phyloP scores from a whole-genome alignment of 1,139 yeast species.

The Yarrowia galli region DNA sequence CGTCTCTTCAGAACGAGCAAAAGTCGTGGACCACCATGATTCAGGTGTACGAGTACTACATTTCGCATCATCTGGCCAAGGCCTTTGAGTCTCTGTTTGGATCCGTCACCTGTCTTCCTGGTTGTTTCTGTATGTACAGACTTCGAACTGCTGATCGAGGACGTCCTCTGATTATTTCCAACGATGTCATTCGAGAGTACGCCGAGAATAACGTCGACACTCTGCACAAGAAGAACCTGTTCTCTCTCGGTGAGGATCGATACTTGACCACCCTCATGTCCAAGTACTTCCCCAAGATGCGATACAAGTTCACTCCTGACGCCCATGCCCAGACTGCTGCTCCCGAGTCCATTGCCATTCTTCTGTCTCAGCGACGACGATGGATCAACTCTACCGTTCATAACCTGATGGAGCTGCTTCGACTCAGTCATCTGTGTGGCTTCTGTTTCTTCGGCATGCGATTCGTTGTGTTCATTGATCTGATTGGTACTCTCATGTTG shows the following conservation, averaged over 20 bases:
- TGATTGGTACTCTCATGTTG: conserved; percentile 51
- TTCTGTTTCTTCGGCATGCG: conserved; percentile 52
- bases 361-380: conserved; percentile 52
- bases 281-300: conserved; percentile 49
- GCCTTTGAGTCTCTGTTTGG: conserved; percentile 53
- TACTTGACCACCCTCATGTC: conserved; percentile 51
- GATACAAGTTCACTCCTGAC: conserved; percentile 49
- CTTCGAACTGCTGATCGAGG: conserved; percentile 50
- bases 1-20: conserved; percentile 50
- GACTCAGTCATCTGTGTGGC: conserved; percentile 51
- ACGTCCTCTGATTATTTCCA: conserved; percentile 51
- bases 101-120: conserved; percentile 53
- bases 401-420: conserved; percentile 50
- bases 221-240: conserved; percentile 51
- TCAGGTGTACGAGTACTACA: conserved; percentile 53
- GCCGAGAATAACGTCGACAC: conserved; percentile 50
- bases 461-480: conserved; percentile 51
- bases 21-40: conserved; percentile 52
- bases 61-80: conserved; percentile 52
- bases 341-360: conserved; percentile 50
- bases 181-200: conserved; percentile 50
- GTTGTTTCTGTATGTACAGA: conserved; percentile 52
- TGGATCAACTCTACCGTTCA: conserved; percentile 55
- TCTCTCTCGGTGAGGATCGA: conserved; percentile 53
- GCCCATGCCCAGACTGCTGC: conserved; percentile 52